Base-by-base conservation (phyloP, 805 yeast genomes). In the Teunomyces lycoperdinae region DNA sequence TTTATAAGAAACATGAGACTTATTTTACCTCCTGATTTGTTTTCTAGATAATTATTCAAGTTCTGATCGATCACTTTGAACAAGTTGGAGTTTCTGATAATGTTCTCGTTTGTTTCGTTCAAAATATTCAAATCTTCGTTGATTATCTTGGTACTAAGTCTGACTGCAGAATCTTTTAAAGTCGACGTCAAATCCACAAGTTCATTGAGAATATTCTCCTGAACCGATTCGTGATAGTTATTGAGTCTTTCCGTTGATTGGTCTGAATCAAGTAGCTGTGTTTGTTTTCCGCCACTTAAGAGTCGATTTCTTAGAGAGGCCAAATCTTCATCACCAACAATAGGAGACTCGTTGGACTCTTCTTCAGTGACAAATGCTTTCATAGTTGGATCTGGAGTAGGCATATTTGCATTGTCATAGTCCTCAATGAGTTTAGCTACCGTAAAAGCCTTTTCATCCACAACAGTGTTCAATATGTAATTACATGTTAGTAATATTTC, bases 141-240 rank as follows among this genome's bases (percentile, higher is more conserved):
- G 53, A 58, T 47, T 20, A 70, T 58, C 50, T 58, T 74, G 49
- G 57, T 60, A 52, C 70, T 79, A 14, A 71, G 70, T 5, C 58
- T 55, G 28, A 69, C 52, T 1, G 85, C 84, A 14, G 80, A 76
- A 24, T 63, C 59, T 51, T 76, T 79, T 52, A 81, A 70, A 6
- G 68, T 62, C 6, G 70, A 56, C 0, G 83, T 81, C 63, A 81
- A 70, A 14, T 67, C 73, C 3, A 75, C 58, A 43, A 81, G 64
- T 35, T 81, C 84, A 27, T 60, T 62, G 29, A 81, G 58, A 11
- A 81, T 63, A 33, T 76, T 77, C 32, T 76, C 76, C 58, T 81
- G 86, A 24, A 71, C 48, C 9, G 67, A 62, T 47, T 71, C 77
- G 53, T 73, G 77, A 57, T 70, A 69, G 8, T 63, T 61, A 50